These are phyloP conservation scores for Euphrasia arctica DNA, from an alignment of 305 asterid species.

Conservation along the genomic window DNA sequence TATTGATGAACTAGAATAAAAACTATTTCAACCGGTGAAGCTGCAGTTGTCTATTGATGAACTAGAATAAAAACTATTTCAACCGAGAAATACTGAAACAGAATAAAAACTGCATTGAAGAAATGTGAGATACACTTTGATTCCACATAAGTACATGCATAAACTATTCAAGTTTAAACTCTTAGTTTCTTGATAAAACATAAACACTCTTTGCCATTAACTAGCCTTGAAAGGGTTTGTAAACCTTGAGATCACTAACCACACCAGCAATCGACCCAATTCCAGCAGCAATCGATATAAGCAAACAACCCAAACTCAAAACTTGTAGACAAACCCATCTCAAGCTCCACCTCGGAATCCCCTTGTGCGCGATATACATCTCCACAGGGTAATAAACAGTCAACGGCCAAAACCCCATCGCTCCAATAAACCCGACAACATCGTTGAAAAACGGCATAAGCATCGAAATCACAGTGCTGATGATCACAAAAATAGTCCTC, in stretches of 20 bases:
- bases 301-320: slow-evolving; percentile 55
- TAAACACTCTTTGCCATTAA: slow-evolving; percentile 17
- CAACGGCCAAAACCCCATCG: slow-evolving; percentile 82
- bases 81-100: slow-evolving; percentile 27
- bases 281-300: slow-evolving; percentile 62
- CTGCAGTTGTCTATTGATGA: background rate
- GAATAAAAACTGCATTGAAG: slow-evolving; percentile 30
- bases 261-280: slow-evolving; percentile 81
- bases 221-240: slow-evolving; percentile 65
- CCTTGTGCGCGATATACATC: slow-evolving; percentile 66
- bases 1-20: too few species aligned
- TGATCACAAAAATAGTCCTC: slow-evolving; percentile 58
- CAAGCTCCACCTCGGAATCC: slow-evolving; percentile 60
- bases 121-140: slow-evolving; percentile 29
- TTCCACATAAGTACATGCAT: slow-evolving; percentile 30
- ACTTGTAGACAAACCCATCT: slow-evolving; percentile 60
- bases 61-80: slow-evolving; percentile 19
- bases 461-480: slow-evolving; percentile 65
- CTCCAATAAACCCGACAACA: slow-evolving; percentile 75
- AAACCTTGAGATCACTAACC: slow-evolving; percentile 58
- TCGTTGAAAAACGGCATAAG: slow-evolving; percentile 79
- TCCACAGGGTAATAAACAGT: slow-evolving; percentile 82
- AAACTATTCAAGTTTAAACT: slow-evolving; percentile 25
- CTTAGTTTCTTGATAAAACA: slow-evolving; percentile 12
- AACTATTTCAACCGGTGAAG: too few species aligned